Evolutionary conservation across 306 rosid genomes (phyloP), one percentile per base, ranked within the genome.

Genomic region (Lablab purpureus): DNA sequence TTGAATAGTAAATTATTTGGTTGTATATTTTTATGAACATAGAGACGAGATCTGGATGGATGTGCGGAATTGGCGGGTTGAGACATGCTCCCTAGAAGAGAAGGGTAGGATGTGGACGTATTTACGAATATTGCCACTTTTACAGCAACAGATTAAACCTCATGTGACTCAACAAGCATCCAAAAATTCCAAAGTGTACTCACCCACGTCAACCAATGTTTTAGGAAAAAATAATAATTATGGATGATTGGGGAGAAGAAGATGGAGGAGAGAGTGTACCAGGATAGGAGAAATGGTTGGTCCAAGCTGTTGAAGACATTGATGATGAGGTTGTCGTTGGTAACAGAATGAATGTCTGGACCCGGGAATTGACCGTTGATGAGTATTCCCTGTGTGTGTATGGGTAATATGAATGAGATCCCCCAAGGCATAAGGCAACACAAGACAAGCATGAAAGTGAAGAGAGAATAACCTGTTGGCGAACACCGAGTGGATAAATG

Each of bases 321-420:
- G 95, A 94, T 87, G 63, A 94, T 94, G 87, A 94, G 90, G 79
- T 94, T 92, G 80, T 94, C 98, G 62, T 94, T 94, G 7, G 98
- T 94, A 17, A 94, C 98, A 3, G 97, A 90, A 78, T 92, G 91
- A 84, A 94, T 94, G 58, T 94, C 98, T 4, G 98, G 98, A 54
- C 98, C 98, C 17, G 98, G 98, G 77, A 94, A 94, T 80, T 94
- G 97, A 1, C 98, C 98, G 27, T 94, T 91, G 84, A 94, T 92
- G 4, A 94, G 97, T 73, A 94, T 91, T 71, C 98, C 98, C 98
- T 94, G 82, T 12, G 3, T 12, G 49, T 0, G 49, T 40, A 10
- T 37, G 43, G 2, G 43, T 17, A n/a, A 1, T 51, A 8, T 10
- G 71, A 45, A 27, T 46, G 6, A 68, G 83, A 82, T 79, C 80